A percentile compares a stretch with the other conserved stretches of the same genome.
phyloP scores from a whole-genome alignment of 2,329 filamentous ascomycete genomes.

The Pseudophaeomoniella oleicola region DNA sequence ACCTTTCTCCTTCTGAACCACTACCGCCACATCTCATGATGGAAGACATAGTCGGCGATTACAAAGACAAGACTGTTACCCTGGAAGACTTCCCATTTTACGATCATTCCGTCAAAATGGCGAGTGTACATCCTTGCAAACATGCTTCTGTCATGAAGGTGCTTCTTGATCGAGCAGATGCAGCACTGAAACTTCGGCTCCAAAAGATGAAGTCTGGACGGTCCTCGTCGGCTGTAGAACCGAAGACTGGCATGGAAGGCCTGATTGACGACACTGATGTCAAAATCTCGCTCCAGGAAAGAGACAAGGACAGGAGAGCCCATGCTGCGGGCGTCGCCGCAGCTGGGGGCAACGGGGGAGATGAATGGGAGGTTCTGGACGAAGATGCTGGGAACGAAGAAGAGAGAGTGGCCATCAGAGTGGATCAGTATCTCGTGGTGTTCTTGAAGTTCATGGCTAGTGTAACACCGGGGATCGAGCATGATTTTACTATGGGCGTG shows the following conservation, averaged over 20 bases:
- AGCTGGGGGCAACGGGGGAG: conserved; percentile 29
- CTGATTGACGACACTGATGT: conserved; percentile 65
- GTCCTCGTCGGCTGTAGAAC: conserved; percentile 26
- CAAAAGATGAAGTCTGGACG: conserved; percentile 61
- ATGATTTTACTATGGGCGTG: conserved; percentile 94
- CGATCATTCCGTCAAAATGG: conserved; percentile 84
- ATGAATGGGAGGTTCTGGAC: conserved; percentile 49
- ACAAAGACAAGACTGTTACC: conserved; percentile 97
- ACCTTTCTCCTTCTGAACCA: conserved; percentile 63
- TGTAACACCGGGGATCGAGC: conserved; percentile 92
- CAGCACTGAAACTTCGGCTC: conserved; percentile 73
- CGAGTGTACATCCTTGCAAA: conserved; percentile 90
- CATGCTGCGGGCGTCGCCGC: conserved; percentile 20
- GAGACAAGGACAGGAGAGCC: conserved; percentile 23
- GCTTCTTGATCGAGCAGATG: conserved; percentile 85
- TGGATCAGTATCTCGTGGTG: conserved; percentile 37
- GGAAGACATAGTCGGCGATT: conserved; percentile 92
- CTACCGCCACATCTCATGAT: conserved; percentile 78
- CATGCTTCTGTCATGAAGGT: conserved; percentile 98
- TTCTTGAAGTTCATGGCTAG: conserved; percentile 59
- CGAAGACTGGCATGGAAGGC: conserved; percentile 58
- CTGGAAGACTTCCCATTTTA: conserved; percentile 96
- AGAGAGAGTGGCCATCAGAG: conserved; percentile 30
- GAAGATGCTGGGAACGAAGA: conserved; percentile 33
- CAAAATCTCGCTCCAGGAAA: conserved; percentile 28